phyloP scores from a whole-genome alignment of 2,329 filamentous ascomycete species.

The Cladophialophora immunda region DNA sequence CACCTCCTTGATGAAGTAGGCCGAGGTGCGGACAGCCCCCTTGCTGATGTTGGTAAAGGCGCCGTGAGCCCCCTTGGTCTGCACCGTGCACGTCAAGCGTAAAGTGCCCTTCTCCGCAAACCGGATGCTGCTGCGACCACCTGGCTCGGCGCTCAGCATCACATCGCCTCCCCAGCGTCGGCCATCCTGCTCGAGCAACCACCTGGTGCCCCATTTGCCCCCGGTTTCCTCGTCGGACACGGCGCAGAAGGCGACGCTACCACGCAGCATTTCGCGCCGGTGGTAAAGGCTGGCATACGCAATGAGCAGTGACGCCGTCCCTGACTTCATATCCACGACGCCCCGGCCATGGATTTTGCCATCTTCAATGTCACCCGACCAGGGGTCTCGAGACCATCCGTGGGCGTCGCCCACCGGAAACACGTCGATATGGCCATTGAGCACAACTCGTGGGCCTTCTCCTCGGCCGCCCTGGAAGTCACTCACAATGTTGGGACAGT shows the following conservation, averaged over 20 bases:
- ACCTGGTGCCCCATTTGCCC: conserved; percentile 49
- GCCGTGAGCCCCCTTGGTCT: conserved; percentile 49
- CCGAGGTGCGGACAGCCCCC: conserved; percentile 50
- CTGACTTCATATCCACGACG: conserved; percentile 56
- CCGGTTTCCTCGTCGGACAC: conserved; percentile 55
- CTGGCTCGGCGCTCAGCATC: conserved; percentile 52
- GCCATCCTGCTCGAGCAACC: conserved; percentile 46
- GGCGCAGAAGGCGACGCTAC: conserved; percentile 44
- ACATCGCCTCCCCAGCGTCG: conserved; percentile 49
- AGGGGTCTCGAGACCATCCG: conserved; percentile 48
- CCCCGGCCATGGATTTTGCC: conserved; percentile 50
- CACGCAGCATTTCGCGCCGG: conserved; percentile 32
- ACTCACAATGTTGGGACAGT: conserved; percentile 48
- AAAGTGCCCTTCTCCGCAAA: conserved; percentile 56
- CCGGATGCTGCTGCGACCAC: conserved; percentile 50
- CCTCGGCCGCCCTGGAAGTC: conserved; percentile 40
- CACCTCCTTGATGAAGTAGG: conserved; percentile 42
- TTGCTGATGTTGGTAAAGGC: conserved; percentile 52
- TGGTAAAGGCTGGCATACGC: conserved; percentile 48
- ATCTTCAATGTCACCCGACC: conserved; percentile 48
- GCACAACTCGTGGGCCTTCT: conserved; percentile 44
- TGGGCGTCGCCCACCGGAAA: conserved; percentile 49
- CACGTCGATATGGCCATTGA: conserved; percentile 56
- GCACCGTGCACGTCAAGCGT: conserved; percentile 48
- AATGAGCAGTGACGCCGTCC: conserved; percentile 51